Base-by-base conservation (phyloP, 768 basidiomycete genomes). In the Boletus vermiculosoides region DNA sequence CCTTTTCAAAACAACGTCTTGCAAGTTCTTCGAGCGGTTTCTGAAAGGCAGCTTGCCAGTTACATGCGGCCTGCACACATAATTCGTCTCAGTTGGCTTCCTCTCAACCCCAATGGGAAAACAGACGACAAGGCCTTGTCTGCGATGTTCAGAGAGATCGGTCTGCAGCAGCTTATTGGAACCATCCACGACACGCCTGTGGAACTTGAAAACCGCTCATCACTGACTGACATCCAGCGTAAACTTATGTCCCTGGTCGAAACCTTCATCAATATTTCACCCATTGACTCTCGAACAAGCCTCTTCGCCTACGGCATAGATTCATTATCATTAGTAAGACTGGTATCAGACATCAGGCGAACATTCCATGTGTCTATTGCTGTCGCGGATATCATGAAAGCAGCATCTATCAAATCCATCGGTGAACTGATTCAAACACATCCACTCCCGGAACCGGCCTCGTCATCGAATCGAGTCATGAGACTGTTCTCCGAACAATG, bases 51-150 rank as follows among this genome's bases (percentile, higher is more conserved):
- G 60, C 68, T 82, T 0, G 74, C 81, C 6, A 75, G 72, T 47
- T 82, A 82, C 58, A 81, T 81, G 80, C 74, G 80, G 7, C 81
- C 81, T 10, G 74, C 76, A 54, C 78, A 80, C 63, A 72, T 82
- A 51, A 70, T 82, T 31, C 77, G 80, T 8, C 67, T 82, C n/a
- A 70, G 65, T 55, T 81, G 75, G 71, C 73, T 82, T 54, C 79
- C 80, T 6, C 61, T 82, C 54, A 81, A 70, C 63, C 68, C 58
- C 31, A 75, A 74, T 47, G 75, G 74, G 22, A 75, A 75, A 59
- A 56, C 64, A 8, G 74, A 75, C 28, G 57, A 58, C 25, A 75
- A 74, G 50, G 57, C 63, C 16, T 53, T 74, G 39, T 33, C 60
- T 16, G 48, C 56, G 12, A 45, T 75, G 39, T 74, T 74, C 55